These are phyloP conservation scores for Starmerella tilneyi DNA, from an alignment of 805 yeast genomes.

Conservation along the genomic window DNA sequence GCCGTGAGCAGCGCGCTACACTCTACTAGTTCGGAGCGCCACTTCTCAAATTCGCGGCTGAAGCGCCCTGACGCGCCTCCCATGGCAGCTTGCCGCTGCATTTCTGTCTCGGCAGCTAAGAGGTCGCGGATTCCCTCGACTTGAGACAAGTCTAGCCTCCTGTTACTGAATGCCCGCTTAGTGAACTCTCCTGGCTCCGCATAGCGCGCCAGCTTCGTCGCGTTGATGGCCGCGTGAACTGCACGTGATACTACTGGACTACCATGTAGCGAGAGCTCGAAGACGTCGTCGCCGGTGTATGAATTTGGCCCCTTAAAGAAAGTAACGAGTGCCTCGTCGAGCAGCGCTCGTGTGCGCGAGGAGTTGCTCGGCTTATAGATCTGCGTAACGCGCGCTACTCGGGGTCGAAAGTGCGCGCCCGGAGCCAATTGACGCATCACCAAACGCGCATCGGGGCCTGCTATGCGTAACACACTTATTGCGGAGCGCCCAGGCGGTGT, in stretches of 20 bases:
- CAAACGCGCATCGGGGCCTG: slow-evolving; percentile 48
- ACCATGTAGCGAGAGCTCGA: slow-evolving; percentile 90
- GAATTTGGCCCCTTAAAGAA: slow-evolving; percentile 65
- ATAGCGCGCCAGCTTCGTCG: slow-evolving; percentile 44
- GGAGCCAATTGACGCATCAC: slow-evolving; percentile 19
- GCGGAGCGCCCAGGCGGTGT: slow-evolving; percentile 78
- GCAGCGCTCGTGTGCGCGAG: slow-evolving; percentile 28
- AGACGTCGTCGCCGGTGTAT: slow-evolving; percentile 83
- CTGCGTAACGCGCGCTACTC: slow-evolving; percentile 50
- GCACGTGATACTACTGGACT: slow-evolving; percentile 74
- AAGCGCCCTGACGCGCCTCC: slow-evolving; percentile 63
- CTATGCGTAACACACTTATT: slow-evolving; percentile 69
- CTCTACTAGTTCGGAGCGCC: slow-evolving; percentile 60
- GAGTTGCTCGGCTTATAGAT: slow-evolving; percentile 33
- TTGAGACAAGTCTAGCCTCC: slow-evolving; percentile 74
- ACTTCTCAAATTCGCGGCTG: slow-evolving; percentile 41
- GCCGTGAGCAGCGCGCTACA: slow-evolving; percentile 73
- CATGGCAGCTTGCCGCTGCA: slow-evolving; percentile 67
- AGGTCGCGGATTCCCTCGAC: slow-evolving; percentile 81
- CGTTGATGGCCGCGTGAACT: slow-evolving; percentile 50
- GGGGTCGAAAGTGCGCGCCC: slow-evolving; percentile 35
- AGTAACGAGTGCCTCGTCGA: slow-evolving; percentile 70
- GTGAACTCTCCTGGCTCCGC: slow-evolving; percentile 95
- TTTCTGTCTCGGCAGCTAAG: slow-evolving; percentile 89
- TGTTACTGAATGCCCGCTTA: slow-evolving; percentile 72